Conservation (phyloP, 495 filamentous ascomycete genomes). For the Delitschia confertaspora region DNA sequence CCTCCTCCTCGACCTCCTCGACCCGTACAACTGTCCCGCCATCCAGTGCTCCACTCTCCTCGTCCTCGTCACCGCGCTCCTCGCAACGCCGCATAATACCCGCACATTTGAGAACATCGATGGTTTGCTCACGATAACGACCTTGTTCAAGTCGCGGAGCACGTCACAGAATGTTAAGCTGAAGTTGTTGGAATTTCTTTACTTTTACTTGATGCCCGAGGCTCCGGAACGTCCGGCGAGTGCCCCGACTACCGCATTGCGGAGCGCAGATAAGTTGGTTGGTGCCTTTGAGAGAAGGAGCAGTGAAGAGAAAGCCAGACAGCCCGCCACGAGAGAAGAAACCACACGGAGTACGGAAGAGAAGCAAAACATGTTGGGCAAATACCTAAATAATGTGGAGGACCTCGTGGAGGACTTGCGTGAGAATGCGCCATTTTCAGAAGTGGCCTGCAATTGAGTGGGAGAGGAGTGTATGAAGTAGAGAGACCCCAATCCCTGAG, state of each 20-base stretch:
- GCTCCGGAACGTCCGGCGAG: slow-evolving; percentile 44
- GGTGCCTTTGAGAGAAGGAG: slow-evolving; percentile 41
- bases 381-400: slow-evolving; percentile 81
- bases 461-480: too few species aligned
- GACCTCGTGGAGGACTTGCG: slow-evolving; percentile 84
- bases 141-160: slow-evolving; percentile 75
- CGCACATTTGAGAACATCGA: slow-evolving; percentile 90
- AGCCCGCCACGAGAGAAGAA: too few species aligned
- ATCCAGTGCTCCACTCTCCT: slow-evolving; percentile 85
- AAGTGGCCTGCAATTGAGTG: slow-evolving; percentile 12
- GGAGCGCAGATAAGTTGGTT: slow-evolving; percentile 63
- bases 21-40: slow-evolving; percentile 80
- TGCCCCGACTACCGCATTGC: slow-evolving; percentile 36
- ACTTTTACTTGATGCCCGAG: slow-evolving; percentile 97
- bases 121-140: slow-evolving; percentile 86
- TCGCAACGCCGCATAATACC: slow-evolving; percentile 74
- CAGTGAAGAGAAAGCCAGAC: slow-evolving; percentile 33
- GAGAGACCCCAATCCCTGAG: too few species aligned
- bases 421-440: slow-evolving; percentile 59
- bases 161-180: slow-evolving; percentile 84
- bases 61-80: slow-evolving; percentile 77
- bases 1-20: slow-evolving; percentile 86
- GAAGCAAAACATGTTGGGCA: slow-evolving; percentile 74
- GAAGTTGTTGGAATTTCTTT: slow-evolving; percentile 87
- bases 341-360: slow-evolving; percentile 68